Evolutionary conservation across 1,139 yeast species (phyloP).

Genomic region (Debaryomyces sp.): DNA sequence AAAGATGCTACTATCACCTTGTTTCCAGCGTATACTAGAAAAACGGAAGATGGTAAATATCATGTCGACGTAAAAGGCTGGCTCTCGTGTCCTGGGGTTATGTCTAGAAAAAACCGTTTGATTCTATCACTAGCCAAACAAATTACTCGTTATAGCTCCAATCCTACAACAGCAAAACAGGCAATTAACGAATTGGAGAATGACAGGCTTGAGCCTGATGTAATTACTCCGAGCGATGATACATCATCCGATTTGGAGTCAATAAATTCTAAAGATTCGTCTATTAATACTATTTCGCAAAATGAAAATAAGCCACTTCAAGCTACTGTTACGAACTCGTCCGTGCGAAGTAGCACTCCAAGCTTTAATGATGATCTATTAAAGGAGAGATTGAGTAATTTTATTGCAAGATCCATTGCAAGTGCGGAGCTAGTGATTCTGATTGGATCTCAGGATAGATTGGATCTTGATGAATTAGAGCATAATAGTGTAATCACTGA

Average conservation of each 20-base stretch:
- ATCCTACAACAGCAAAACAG: slow-evolving; percentile 20
- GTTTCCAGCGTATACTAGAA: slow-evolving; percentile 69
- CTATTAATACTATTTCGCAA: slow-evolving; percentile 12
- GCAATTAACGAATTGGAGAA: slow-evolving; percentile 36
- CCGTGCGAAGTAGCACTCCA: slow-evolving; percentile 7
- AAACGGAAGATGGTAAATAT: slow-evolving; percentile 32
- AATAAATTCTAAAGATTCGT: slow-evolving; percentile 15
- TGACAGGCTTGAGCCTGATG: slow-evolving; percentile 33
- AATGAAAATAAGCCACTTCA: slow-evolving; percentile 6
- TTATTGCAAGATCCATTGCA: slow-evolving; percentile 61
- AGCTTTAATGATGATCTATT: slow-evolving; percentile 39
- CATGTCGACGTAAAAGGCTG: slow-evolving; percentile 74
- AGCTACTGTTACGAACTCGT: slow-evolving; percentile 8
- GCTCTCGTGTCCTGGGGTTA: slow-evolving; percentile 69
- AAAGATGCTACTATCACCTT: slow-evolving; percentile 41
- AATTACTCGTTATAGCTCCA: slow-evolving; percentile 50
- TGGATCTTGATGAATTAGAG: slow-evolving; percentile 22
- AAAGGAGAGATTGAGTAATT: slow-evolving; percentile 58
- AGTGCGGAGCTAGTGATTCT: slow-evolving; percentile 53
- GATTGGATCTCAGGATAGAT: slow-evolving; percentile 47
- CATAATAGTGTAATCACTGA: slow-evolving; percentile 49
- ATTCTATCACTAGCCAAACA: slow-evolving; percentile 72
- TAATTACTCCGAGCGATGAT: slow-evolving; percentile 17
- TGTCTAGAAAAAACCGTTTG: slow-evolving; percentile 70
- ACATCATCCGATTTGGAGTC: slow-evolving; percentile 21